Evolutionary conservation across 2,329 filamentous ascomycete species (phyloP).

Genomic region (Nectriaceae sp.): DNA sequence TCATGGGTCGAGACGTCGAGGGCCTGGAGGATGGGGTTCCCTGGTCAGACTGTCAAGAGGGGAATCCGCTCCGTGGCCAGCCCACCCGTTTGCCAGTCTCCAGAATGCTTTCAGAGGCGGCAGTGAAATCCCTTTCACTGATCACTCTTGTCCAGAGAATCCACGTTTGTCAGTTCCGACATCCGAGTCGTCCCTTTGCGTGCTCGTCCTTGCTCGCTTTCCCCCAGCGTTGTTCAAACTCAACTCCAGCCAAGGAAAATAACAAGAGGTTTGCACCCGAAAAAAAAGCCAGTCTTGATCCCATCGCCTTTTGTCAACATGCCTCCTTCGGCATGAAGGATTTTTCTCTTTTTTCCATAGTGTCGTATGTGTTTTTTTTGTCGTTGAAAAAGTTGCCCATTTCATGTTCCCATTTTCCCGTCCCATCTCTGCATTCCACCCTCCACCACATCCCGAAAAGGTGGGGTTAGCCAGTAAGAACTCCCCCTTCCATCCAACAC

Average conservation of each 20-base stretch:
- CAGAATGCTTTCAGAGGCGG: no score
- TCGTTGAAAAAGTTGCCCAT: conserved; percentile 15
- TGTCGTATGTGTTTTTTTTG: conserved; percentile 10
- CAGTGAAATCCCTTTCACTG: background rate
- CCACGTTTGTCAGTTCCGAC: background rate
- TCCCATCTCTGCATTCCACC: conserved; percentile 6
- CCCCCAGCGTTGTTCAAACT: background rate
- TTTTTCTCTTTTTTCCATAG: conserved; percentile 6
- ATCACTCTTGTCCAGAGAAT: background rate
- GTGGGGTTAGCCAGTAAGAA: conserved; percentile 19
- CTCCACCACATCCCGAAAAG: background rate
- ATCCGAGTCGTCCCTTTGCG: background rate
- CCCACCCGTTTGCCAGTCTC: background rate
- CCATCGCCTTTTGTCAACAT: conserved; percentile 3
- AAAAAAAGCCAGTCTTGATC: conserved; percentile 24
- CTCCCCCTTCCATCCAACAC: conserved; percentile 1
- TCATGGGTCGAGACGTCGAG: conserved; percentile 2
- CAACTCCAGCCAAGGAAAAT: conserved; percentile 4
- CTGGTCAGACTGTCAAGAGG: conserved; percentile 6
- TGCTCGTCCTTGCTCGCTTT: background rate
- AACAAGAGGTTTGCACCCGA: conserved; percentile 26
- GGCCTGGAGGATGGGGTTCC: conserved; percentile 10
- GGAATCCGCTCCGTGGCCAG: background rate
- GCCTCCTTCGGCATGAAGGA: background rate
- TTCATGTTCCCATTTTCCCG: conserved; percentile 11